Evolutionary conservation across 805 yeast genomes (phyloP), one percentile per base, ranked within the genome.

Genomic region (Monosporozyma yasuniensis): DNA sequence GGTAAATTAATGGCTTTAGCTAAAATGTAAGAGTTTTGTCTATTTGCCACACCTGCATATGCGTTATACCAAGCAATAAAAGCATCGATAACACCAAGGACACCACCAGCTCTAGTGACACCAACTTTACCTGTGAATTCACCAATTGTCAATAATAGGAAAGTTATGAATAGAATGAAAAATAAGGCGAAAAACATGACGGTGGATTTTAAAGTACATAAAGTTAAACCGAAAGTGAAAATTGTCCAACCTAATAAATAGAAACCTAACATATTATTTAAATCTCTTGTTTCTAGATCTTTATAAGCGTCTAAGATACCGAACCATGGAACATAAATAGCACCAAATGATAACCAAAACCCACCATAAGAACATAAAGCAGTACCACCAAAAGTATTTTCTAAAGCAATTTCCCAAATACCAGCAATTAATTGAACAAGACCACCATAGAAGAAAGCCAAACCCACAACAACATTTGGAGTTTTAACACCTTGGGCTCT

Each of bases 11-110:
- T 39, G 34, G 68, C 69, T 47, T 53, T 54, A 38, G 64, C 66
- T 8, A 59, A 49, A 34, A 70, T 22, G 46, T 70, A 70, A 4
- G 87, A 71, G 65, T 84, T 85, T 60, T 80, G 83, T 35, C 68
- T 70, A 52, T 76, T 84, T 28, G 87, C 80, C 32, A 79, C 63
- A 73, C 87, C 88, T 2, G 86, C 84, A 56, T 72, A 80, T 5
- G 87, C 87, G 61, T 81, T 81, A 60, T 81, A 82, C 83, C 83
- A 83, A 1, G 84, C 84, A 46, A 79, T 63, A 52, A 80, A 71
- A 0, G 86, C 75, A 28, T 81, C 77, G 6, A 82, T 68, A 18
- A 82, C 70, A 44, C 87, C 88, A n/a, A 78, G 47, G 16, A 79
- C 73, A 56, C 89, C 89, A 43, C 81, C 87, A 8, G 83, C 86